A percentile compares a stretch with the other conserved stretches of the same genome.
Evolutionary conservation across 2,329 filamentous ascomycete species (phyloP).

Genomic region (Beauveria pseudobassiana): DNA sequence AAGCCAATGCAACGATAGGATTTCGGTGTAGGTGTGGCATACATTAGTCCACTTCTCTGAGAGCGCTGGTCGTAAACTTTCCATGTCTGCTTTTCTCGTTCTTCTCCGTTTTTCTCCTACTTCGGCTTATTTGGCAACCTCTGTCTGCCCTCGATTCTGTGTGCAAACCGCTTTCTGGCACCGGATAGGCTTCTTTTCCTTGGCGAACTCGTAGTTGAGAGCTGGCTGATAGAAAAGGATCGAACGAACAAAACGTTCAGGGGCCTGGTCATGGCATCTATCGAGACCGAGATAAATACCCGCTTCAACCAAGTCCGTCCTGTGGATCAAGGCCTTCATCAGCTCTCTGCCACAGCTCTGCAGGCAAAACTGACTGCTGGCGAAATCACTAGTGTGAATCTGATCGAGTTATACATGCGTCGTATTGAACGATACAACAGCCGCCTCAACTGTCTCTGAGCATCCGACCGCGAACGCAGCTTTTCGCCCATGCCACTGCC

Average conservation of each 20-base stretch:
- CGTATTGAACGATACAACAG: conserved; percentile 2
- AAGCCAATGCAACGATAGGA: not conserved
- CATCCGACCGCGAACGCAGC: not conserved
- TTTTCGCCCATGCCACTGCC: conserved; percentile 1
- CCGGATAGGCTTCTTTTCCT: not conserved
- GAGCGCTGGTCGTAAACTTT: not conserved
- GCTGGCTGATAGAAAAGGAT: not conserved
- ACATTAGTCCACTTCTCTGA: not conserved
- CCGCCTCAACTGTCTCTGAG: not conserved
- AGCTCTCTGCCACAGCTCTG: conserved; percentile 1
- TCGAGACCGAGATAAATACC: not conserved
- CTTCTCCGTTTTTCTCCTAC: not conserved
- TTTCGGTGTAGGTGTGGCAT: not conserved
- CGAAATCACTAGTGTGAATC: conserved; percentile 1
- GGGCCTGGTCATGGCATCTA: not conserved
- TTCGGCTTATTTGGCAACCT: too few species aligned
- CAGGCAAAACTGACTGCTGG: not conserved
- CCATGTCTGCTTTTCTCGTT: not conserved
- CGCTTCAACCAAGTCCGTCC: not conserved
- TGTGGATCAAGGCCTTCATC: not conserved
- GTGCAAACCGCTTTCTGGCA: not conserved
- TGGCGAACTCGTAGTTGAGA: not conserved
- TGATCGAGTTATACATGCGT: not conserved
- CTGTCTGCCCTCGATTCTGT: not conserved
- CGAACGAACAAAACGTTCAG: not conserved